phyloP scores from a whole-genome alignment of 495 filamentous ascomycete species.

The Extremus antarcticus region DNA sequence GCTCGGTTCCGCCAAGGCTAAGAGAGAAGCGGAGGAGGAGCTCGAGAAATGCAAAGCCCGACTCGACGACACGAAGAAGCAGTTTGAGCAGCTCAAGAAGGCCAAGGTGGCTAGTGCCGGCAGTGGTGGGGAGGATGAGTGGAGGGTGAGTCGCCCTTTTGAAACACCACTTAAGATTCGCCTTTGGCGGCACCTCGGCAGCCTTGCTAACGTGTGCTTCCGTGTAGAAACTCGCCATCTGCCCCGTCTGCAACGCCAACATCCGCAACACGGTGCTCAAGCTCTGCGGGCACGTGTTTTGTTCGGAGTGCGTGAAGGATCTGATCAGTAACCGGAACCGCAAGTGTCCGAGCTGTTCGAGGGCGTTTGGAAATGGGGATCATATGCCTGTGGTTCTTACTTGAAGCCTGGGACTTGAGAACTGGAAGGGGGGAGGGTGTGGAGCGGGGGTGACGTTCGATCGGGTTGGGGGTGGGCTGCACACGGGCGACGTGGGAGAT shows the following conservation, averaged over 20 bases:
- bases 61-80: slow-evolving; percentile 63
- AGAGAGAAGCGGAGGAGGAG: slow-evolving; percentile 64
- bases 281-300: slow-evolving; percentile 94
- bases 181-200: neutral
- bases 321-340: slow-evolving; percentile 76
- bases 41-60: slow-evolving; percentile 60
- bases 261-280: slow-evolving; percentile 91
- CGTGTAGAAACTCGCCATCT: slow-evolving; percentile 84
- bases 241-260: slow-evolving; percentile 75
- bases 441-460: too few species aligned
- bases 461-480: too few species aligned
- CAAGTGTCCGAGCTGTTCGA: slow-evolving; percentile 89
- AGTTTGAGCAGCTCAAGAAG: slow-evolving; percentile 67
- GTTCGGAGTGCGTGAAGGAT: slow-evolving; percentile 79
- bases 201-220: neutral
- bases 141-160: slow-evolving; percentile 18
- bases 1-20: slow-evolving; percentile 42
- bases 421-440: too few species aligned
- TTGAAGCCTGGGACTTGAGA: slow-evolving; percentile 2
- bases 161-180: too few species aligned
- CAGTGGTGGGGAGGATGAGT: slow-evolving; percentile 7
- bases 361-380: slow-evolving; percentile 80
- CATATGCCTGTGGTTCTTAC: slow-evolving; percentile 43
- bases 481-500: too few species aligned
- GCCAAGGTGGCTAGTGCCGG: slow-evolving; percentile 33